Evolutionary conservation across 257 asterid species (phyloP), one percentile per base, ranked within the genome.

Genomic region (Solanum ossicruentum): DNA sequence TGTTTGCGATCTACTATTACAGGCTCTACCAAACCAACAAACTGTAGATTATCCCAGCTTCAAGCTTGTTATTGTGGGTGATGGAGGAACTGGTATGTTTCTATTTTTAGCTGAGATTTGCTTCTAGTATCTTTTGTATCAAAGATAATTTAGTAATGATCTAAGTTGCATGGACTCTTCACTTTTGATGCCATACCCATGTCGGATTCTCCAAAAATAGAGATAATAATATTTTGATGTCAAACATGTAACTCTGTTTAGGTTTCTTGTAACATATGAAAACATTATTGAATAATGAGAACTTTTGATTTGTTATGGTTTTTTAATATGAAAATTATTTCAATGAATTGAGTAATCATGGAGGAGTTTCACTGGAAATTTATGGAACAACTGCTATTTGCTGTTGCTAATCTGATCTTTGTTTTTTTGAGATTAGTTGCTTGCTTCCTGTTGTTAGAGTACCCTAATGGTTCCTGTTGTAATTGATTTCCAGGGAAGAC

Each of bases 11-110:
- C 15, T 47, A 7, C 47, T 73, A 23, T n/a, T 26, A 23, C 70
- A 89, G 95, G 93, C 95, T 60, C 84, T 92, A 83, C 94, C 97
- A 28, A 93, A 89, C 87, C 96, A 93, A 28, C 94, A 91, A 87
- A 93, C 95, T 72, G 95, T 92, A 55, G 94, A 92, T 69, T 93
- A 92, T 87, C 97, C 97, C 1, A 93, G 92, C 89, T 93, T 93
- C 91, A 93, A 93, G 93, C 97, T 93, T 73, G 97, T 93, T 2
- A 90, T 93, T 83, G 97, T 93, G 65, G 95, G 95, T 7, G 97
- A 93, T 88, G 95, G 95, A 13, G 95, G 97, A 80, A 93, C 97
- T 69, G 97, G 95, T 93, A 89, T 73, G 17, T 54, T 86, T 83
- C 11, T 1, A 45, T 72, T 39, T 13, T 45, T 47, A 73, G 2